Evolutionary conservation across 2,329 filamentous ascomycete species (phyloP).

Genomic region (Cercospora sp.): DNA sequence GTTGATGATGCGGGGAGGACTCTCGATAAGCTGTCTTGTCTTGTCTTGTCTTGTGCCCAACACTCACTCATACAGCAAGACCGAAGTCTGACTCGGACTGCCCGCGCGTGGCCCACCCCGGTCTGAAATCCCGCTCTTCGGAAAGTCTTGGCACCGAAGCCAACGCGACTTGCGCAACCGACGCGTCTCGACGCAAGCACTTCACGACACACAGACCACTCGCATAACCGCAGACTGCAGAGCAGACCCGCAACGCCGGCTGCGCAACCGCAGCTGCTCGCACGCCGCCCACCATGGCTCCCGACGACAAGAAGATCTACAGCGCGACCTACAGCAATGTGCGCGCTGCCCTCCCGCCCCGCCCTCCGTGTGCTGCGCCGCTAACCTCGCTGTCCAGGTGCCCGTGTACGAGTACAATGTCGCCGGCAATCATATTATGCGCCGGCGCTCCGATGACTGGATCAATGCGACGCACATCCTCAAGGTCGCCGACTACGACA

Average conservation of each 20-base stretch:
- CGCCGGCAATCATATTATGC: conserved; percentile 90
- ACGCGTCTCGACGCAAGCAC: conserved; percentile 6
- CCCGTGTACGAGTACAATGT: conserved; percentile 94
- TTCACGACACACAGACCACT: conserved; percentile 2
- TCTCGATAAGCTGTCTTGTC: neutral
- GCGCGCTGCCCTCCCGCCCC: conserved; percentile 13
- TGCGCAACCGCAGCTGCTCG: conserved; percentile 2
- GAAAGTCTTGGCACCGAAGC: neutral
- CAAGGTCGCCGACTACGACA: conserved; percentile 95
- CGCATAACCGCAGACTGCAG: conserved; percentile 1
- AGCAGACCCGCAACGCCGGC: conserved; percentile 2
- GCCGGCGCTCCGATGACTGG: conserved; percentile 89
- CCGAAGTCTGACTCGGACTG: neutral
- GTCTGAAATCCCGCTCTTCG: neutral
- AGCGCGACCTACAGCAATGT: conserved; percentile 63
- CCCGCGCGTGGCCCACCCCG: neutral
- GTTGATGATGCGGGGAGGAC: neutral
- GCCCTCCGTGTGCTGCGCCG: neutral
- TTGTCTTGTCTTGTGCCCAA: neutral
- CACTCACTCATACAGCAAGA: neutral
- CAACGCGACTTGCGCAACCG: neutral
- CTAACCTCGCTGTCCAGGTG: conserved; percentile 57
- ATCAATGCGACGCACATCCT: conserved; percentile 99
- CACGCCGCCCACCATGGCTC: conserved; percentile 21
- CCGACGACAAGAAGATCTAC: conserved; percentile 53